Evolutionary conservation across 306 rosid species (phyloP), one percentile per base, ranked within the genome.

Genomic region (Quercus robur): DNA sequence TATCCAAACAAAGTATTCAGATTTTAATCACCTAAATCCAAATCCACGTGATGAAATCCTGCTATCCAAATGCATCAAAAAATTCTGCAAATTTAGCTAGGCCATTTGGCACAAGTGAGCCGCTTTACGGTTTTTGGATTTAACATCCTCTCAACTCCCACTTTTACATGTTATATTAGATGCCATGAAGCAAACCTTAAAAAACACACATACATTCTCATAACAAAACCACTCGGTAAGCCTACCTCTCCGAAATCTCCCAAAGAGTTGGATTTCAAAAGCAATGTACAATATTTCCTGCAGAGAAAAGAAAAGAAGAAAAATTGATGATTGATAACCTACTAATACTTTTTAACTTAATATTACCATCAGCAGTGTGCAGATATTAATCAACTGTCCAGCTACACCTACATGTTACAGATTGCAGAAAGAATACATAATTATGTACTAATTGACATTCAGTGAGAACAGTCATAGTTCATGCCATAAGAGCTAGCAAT

Each of bases 211-310:
- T 7, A 66, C 71, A 21, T 7, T 18, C 49, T 66, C 71, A 66
- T 44, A 66, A 66, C 49, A 68, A 68, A 77, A 52, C 67, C 46
- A 10, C 77, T 67, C 57, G 49, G 75, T 77, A 85, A 83, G 35
- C 64, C 59, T 85, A 94, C 97, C 97, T 84, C 87, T 76, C 85
- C 86, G 11, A 59, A 71, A 70, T 86, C 81, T 77, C 20, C 86
- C 73, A 62, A 57, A 56, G 81, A 83, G 78, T 51, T 69, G 68
- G 90, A 88, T 75, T 70, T 87, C 84, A 92, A 73, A 84, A 94
- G 84, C 85, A 94, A 83, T 6, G 98, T 87, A 55, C 97, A 91
- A 78, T 90, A 94, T 82, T 94, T 94, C 90, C 98, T 94, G 94
- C 81, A 87, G 56, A 58, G 73, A 78, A 4, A 51, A 70, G 20